Evolutionary conservation across 148 eudicot genomes (phyloP), one percentile per base, ranked within the genome.

Genomic region (Chenopodium suecicum): DNA sequence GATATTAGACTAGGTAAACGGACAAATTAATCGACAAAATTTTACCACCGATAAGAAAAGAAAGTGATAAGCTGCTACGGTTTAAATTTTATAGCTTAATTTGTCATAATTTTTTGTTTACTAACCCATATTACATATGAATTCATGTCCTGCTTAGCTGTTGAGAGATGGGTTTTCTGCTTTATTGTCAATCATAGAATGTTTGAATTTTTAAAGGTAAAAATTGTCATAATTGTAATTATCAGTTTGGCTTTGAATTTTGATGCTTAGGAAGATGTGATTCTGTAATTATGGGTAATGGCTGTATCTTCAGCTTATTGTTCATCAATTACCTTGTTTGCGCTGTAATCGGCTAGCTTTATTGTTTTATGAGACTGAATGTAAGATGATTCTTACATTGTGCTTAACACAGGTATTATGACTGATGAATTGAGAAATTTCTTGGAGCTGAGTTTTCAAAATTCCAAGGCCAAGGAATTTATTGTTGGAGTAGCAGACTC

Each of bases 401-500:
- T 44, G 1, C 7, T 65, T 65, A 37, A 58, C 76, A 25, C 74
- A 95, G 99, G 98, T 58, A 89, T 93, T 22, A 91, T 95, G 98
- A 93, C 98, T 41, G 98, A 93, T 84, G 94, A 91, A 74, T 72
- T 94, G 82, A 88, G 92, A 85, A 90, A 88, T 85, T 91, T 92
- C 82, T 70, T 96, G 93, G 98, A 91, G 84, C 86, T 86, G 5
- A 85, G 83, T 84, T 90, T 92, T 23, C 93, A 92, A 10, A 89
- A 90, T 80, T 83, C 88, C 46, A 88, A 88, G 64, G 83, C 89
- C 19, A 92, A 93, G 91, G 94, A 89, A 78, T 90, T 89, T 65
- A 86, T 91, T 83, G 86, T 96, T 64, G 98, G 99, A 68, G 86
- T 96, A 82, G 84, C 94, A n/a, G 98, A 96, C 80, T 84, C 98